Conservation (phyloP, 2,329 filamentous ascomycete genomes). For the Beauveria brongniartii region DNA sequence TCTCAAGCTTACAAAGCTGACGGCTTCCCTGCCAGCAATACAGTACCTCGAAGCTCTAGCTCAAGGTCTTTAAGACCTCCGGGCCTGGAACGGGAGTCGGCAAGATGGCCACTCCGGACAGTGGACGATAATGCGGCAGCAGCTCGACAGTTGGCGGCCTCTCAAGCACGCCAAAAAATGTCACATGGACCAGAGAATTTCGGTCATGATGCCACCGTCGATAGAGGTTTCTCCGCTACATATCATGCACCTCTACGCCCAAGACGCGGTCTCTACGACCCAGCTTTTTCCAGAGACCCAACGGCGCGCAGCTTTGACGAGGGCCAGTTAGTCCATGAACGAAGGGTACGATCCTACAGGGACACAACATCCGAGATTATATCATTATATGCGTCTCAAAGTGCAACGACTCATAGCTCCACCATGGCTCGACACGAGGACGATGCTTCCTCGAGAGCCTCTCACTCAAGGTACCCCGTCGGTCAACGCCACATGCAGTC, state of each 20-base stretch:
- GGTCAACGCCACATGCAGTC: not conserved
- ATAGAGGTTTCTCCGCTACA: conserved; percentile 18
- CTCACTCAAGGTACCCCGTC: not conserved
- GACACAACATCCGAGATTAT: conserved; percentile 47
- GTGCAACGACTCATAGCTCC: not conserved
- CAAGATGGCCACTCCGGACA: conserved; percentile 5
- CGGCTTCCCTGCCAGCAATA: not conserved
- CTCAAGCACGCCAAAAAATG: not conserved
- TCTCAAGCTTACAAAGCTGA: not conserved
- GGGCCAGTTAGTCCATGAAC: conserved; percentile 30
- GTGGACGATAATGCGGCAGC: conserved; percentile 3
- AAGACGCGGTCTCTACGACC: conserved; percentile 24
- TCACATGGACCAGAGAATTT: not conserved
- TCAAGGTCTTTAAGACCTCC: not conserved
- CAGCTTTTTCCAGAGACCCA: conserved; percentile 20
- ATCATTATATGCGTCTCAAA: conserved; percentile 42
- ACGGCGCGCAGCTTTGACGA: conserved; percentile 24
- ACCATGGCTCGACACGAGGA: not conserved
- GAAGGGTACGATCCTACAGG: conserved; percentile 39
- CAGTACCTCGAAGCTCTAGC: not conserved
- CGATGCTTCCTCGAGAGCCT: not conserved
- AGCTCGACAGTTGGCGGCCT: not conserved
- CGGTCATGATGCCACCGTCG: not conserved
- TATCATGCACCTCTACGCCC: conserved; percentile 22
- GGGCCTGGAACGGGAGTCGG: not conserved